A percentile compares a stretch with the other conserved stretches of the same genome.
Evolutionary conservation across 106 monocot species (phyloP).

Genomic region (Cymbidium sinense): DNA sequence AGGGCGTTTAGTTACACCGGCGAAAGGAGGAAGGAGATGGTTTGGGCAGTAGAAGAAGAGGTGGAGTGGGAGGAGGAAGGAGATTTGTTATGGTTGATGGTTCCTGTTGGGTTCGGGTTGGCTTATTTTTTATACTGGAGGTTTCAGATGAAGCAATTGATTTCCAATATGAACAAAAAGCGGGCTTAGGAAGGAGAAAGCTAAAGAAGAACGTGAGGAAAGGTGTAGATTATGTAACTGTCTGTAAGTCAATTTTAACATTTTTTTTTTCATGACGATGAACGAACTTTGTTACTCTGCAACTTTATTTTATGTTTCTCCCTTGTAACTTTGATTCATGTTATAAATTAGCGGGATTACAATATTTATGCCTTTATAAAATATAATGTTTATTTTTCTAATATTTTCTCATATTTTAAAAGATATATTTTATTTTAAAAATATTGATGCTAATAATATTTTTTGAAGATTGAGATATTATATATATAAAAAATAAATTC

Average conservation of each 20-base stretch:
- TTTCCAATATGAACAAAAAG: constrained; percentile 68
- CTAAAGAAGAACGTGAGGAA: background rate
- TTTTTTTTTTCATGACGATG: background rate
- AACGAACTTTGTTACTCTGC: background rate
- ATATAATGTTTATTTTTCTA: too few relatives aligned
- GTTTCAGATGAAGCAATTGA: constrained; percentile 82
- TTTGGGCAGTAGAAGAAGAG: constrained; percentile 37
- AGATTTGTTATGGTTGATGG: constrained; percentile 58
- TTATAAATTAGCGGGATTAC: background rate
- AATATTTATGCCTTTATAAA: too few relatives aligned
- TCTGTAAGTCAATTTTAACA: background rate
- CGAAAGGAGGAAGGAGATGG: background rate
- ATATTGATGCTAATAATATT: too few relatives aligned
- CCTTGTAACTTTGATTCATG: background rate
- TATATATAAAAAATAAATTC: too few relatives aligned
- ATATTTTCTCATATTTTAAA: too few relatives aligned
- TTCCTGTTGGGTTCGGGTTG: constrained; percentile 58
- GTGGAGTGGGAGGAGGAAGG: constrained; percentile 67
- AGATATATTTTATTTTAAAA: too few relatives aligned
- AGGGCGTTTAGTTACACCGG: constrained; percentile 25
- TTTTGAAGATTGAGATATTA: too few relatives aligned
- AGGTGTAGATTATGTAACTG: background rate
- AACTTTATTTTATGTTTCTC: background rate
- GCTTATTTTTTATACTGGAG: constrained; percentile 81
- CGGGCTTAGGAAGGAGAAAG: constrained; percentile 16